Evolutionary conservation across 1,139 yeast genomes (phyloP).

Genomic region (Eremothecium gossypii): DNA sequence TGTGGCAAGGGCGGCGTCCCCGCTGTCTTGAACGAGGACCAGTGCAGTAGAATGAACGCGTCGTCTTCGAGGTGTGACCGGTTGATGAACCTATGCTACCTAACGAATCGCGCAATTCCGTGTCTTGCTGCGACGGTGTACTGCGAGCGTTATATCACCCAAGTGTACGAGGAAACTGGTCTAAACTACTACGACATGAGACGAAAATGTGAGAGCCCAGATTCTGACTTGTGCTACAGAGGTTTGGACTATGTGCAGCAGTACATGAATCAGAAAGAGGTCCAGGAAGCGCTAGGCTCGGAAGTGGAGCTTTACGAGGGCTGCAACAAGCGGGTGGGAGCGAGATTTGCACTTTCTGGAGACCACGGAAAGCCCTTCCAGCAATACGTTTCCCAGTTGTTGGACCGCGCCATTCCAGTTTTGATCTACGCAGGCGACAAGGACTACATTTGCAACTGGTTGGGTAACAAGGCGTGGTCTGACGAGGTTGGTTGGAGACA

Average conservation of each 20-base stretch:
- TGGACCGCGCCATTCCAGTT: conserved; percentile 61
- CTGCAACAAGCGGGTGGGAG: conserved; percentile 49
- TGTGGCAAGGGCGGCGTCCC: conserved; percentile 77
- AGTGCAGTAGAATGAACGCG: conserved; percentile 47
- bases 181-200: conserved; percentile 65
- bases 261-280: conserved; percentile 51
- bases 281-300: conserved; percentile 54
- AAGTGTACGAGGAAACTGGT: conserved; percentile 51
- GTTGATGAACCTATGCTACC: conserved; percentile 47
- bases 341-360: conserved; percentile 47
- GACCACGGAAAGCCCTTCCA: conserved; percentile 64
- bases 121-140: conserved; percentile 49
- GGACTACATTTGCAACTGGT: conserved; percentile 86
- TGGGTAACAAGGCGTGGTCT: conserved; percentile 78
- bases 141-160: conserved; percentile 27
- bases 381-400: conserved; percentile 45
- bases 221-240: conserved; percentile 45
- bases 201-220: conserved; percentile 40
- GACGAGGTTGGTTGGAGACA: conserved; percentile 57
- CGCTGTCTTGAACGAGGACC: conserved; percentile 51
- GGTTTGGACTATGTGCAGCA: conserved; percentile 46
- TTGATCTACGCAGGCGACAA: conserved; percentile 81
- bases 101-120: conserved; percentile 36
- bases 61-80: conserved; percentile 50
- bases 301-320: conserved; percentile 46